Conservation (phyloP, 768 basidiomycete species). For the Lentinus brumalis region DNA sequence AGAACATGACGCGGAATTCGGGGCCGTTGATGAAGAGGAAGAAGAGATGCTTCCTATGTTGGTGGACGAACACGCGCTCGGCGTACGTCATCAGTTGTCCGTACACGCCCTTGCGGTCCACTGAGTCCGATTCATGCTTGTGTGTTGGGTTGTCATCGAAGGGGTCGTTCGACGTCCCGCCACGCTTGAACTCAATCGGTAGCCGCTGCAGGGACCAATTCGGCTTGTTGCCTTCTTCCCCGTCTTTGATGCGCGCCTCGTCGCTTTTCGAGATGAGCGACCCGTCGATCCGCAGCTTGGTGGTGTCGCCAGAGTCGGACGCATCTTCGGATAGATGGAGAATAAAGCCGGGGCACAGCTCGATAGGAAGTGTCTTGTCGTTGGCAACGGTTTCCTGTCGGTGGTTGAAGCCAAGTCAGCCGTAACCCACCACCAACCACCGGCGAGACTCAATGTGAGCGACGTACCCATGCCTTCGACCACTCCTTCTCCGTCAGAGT, state of each 20-base stretch:
- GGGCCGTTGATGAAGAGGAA: not conserved
- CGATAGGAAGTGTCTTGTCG: too few relatives aligned
- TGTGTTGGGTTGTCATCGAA: not conserved
- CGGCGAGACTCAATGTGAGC: too few relatives aligned
- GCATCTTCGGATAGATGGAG: too few relatives aligned
- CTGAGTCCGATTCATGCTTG: not conserved
- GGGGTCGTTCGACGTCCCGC: not conserved
- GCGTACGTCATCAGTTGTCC: not conserved
- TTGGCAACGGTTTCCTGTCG: too few relatives aligned
- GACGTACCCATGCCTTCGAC: too few relatives aligned
- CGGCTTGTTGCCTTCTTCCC: not conserved
- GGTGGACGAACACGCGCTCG: not conserved
- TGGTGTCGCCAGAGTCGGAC: too few relatives aligned
- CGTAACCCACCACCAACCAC: too few relatives aligned
- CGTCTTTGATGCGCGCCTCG: not conserved
- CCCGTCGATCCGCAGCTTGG: too few relatives aligned
- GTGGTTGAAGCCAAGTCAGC: too few relatives aligned
- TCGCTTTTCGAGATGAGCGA: too few relatives aligned
- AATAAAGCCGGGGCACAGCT: too few relatives aligned
- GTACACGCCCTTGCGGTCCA: not conserved
- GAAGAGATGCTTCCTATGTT: not conserved
- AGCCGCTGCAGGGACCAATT: not conserved
- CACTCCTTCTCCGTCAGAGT: too few relatives aligned
- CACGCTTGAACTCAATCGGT: not conserved
- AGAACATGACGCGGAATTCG: not conserved